Base-by-base conservation (phyloP, 2,329 filamentous ascomycete species). In the Hansfordia pulvinata region DNA sequence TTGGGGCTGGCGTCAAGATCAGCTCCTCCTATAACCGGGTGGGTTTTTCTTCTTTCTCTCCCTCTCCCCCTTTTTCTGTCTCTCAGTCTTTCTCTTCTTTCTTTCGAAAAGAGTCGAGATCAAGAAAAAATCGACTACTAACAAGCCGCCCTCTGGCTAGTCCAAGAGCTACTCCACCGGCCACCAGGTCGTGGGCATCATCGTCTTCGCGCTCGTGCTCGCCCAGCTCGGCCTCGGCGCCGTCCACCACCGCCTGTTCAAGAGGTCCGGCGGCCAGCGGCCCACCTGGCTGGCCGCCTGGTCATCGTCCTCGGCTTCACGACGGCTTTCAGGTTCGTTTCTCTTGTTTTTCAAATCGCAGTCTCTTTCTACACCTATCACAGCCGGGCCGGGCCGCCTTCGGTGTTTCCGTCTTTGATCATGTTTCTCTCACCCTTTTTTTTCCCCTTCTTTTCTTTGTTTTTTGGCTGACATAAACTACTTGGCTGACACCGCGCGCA, bases 151-250 rank as follows among this genome's bases (percentile, higher is more conserved):
- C 13, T 7, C 19, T 11, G 6, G 6, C 25, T 31, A 71, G 63
- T 66, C 67, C 11, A 64, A 59, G 26, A 48, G 50, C 8, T 68
- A 70, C 46, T 57, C 56, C 23, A 57, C 58, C 2, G 47, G 56
- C 7, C 72, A 76, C 39, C 70, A 76, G 39, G 54, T 76, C 26
- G 49, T 77, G 30, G 72, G 72, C 7, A 53, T 70, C 30, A 41
- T 74, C 10, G 49, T 72, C 20, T 51, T 69, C 23, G 47, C 58
- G 22, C 55, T 64, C 26, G 46, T 73, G 27, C 43, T 76, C 10
- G 50, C 41, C 5, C 68, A 75, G 37, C 62, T 70, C 32, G 44
- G 52, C 2, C 43, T 76, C 10, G 71, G 71, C 16, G 53, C 65
- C 34, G 35, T 70, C 29, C 65, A 74, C 36, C 70, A 75, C 38